Evolutionary conservation across 805 yeast species (phyloP).

Genomic region (Yamadazyma takamatsuzukensis): DNA sequence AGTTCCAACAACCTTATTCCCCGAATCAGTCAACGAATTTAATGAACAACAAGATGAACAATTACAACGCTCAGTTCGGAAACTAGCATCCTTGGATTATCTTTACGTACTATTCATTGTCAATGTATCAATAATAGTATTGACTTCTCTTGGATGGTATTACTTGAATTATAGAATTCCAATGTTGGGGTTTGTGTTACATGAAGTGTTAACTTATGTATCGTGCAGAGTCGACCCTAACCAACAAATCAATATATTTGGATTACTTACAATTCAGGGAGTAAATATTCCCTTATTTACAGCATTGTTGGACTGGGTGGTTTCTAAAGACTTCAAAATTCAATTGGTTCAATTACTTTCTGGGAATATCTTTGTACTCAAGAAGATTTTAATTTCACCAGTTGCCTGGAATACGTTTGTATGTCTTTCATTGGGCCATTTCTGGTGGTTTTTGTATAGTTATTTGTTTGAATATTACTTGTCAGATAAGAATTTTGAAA

Average conservation of each 20-base stretch:
- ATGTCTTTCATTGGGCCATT: constrained; percentile 21
- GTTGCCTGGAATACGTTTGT: constrained; percentile 13
- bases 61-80: constrained; percentile 14
- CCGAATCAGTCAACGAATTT: constrained; percentile 14
- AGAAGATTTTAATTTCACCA: constrained; percentile 8
- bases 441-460: constrained; percentile 30
- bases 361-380: constrained; percentile 8
- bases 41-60: constrained; percentile 14
- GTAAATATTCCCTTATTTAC: constrained; percentile 5
- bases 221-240: constrained; percentile 26
- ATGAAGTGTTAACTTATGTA: constrained; percentile 24
- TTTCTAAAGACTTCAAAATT: background rate
- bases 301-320: constrained; percentile 6
- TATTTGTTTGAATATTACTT: constrained; percentile 8
- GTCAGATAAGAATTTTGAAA: constrained; percentile 14
- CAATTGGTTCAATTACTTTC: constrained; percentile 2
- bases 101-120: constrained; percentile 25
- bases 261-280: constrained; percentile 7
- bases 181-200: constrained; percentile 23
- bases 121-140: constrained; percentile 19
- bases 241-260: constrained; percentile 6
- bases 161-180: constrained; percentile 11
- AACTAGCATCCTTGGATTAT: constrained; percentile 25
- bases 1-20: constrained; percentile 18
- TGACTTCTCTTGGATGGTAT: constrained; percentile 15